Base-by-base conservation (phyloP, 179 eudicot species). In the Heliamphora pulchella region DNA sequence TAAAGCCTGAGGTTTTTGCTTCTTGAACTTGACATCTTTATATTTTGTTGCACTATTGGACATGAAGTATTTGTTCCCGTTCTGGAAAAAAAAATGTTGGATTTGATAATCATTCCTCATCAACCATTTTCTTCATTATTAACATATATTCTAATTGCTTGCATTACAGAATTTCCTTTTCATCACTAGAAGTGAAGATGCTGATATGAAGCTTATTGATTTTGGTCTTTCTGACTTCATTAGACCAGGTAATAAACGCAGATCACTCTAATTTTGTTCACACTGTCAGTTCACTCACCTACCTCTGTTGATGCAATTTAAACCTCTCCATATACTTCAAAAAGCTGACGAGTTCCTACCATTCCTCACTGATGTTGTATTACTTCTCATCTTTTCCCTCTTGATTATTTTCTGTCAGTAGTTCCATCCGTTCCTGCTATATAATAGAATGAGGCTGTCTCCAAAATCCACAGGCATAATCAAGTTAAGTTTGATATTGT, bases 161-260 rank as follows among this genome's bases (percentile, higher is more conserved):
- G 84, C 44, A 61, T 66, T 74, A 54, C 93, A 94, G 98, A 94
- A 94, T 86, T 94, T 94, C 86, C 92, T 94, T 71, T 94, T 94
- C 82, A 87, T 91, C 63, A 85, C 97, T 2, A 90, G 84, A 87
- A 90, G 85, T 48, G 97, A 93, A 81, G 97, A 93, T 86, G 88
- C 98, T 70, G 85, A 82, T 76, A 83, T 94, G 93, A 94, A 94
- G 88, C 87, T 93, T 17, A 94, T 93, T 80, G 98, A 94, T 84
- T 94, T 94, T 83, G 98, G 98, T 81, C 98, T 94, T 79, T 93
- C 97, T 55, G 98, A 94, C 86, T 94, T 86, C 81, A 92, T 88
- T 65, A 90, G 92, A 83, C 92, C 98, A 48, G 8, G 74, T 70
- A 70, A 70, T 70, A 70, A 53, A 10, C 22, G 5, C 54, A 70